Evolutionary conservation across 306 rosid genomes (phyloP), one percentile per base, ranked within the genome.

Genomic region (Gleditsia sinensis): DNA sequence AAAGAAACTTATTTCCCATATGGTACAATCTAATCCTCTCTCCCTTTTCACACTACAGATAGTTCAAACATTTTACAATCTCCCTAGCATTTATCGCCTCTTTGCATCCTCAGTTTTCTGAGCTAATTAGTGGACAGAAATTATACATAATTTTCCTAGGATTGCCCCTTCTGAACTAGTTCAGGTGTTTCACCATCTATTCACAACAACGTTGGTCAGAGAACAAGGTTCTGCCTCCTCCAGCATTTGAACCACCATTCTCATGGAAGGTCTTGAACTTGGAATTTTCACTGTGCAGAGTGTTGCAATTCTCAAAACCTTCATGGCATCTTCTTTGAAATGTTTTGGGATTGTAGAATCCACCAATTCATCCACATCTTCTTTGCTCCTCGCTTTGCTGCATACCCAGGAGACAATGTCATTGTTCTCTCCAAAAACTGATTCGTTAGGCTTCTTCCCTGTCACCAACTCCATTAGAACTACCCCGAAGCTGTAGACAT

Each of bases 401-500:
- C 42, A 49, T 6, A 83, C 85, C 91, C 93, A 88, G 36, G 66
- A 10, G 66, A 88, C 93, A 7, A 88, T 80, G 80, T 84, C 93
- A 23, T 72, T 86, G 83, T 60, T 72, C 40, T 88, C 91, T 54
- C 93, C 93, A 42, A 82, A 88, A 45, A 75, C 89, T 0, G 81
- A 59, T 76, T 80, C 93, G 48, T 64, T 77, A 0, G 91, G 89
- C 69, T 36, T 80, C 77, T 80, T 88, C 64, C 93, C 86, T 3
- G 89, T 80, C 20, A 80, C 91, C 71, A 88, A 69, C 71, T 88
- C 93, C 93, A 86, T 80, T 56, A 88, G 69, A 16, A 88, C 89
- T 24, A 88, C 91, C 34, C 93, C 91, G 37, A 88, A 88, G 76
- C 93, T 88, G 70, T 88, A 86, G 32, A 88, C 93, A 16, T 88